Evolutionary conservation across 495 filamentous ascomycete species (phyloP), one percentile per base, ranked within the genome.

Genomic region (Penicillium antarcticum): DNA sequence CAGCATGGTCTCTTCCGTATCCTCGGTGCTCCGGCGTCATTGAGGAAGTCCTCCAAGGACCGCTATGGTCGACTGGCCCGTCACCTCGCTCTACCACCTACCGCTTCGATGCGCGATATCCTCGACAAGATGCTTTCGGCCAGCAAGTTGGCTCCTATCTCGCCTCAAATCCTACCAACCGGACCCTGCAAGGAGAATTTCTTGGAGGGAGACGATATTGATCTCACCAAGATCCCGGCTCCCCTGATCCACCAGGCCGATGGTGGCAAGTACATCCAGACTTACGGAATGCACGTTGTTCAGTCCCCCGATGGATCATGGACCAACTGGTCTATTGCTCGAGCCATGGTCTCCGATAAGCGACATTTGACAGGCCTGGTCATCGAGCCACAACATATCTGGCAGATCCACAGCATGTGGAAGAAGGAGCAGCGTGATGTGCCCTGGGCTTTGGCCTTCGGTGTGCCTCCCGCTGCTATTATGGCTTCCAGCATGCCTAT

Each of bases 281-380:
- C 71, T 0, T 68, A 65, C 16, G 71, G 71, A 1, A 67, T 75
- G 60, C 61, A 74, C 42, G 51, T 73, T 16, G 56, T 74, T 1
- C 62, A 71, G 31, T 59, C 61, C 1, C 69, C 71, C 8, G 69
- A 70, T 48, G 63, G 61, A 11, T 51, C 44, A 13, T 75, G 72
- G 72, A 67, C 61, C 1, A 75, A 75, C 45, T 75, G 72, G 71
- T 71, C 72, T 0, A 75, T 75, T 52, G 59, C 64, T 1, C 66
- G 72, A 0, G 68, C 63, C 5, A 74, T 74, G 71, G 61, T 74
- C 3, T 52, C 52, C 14, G 71, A 66, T 17, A 62, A 68, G 4
- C 56, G 55, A 2, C 54, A 63, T n/a, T 34, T 75, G 6, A 51
- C 55, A 1, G 69, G 72, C 3, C 53, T 67, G 9, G 61, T 71